These are phyloP conservation scores for Teratosphaeria pseudoeucalypti DNA, from an alignment of 2,329 filamentous ascomycete species.

Conservation along the genomic window DNA sequence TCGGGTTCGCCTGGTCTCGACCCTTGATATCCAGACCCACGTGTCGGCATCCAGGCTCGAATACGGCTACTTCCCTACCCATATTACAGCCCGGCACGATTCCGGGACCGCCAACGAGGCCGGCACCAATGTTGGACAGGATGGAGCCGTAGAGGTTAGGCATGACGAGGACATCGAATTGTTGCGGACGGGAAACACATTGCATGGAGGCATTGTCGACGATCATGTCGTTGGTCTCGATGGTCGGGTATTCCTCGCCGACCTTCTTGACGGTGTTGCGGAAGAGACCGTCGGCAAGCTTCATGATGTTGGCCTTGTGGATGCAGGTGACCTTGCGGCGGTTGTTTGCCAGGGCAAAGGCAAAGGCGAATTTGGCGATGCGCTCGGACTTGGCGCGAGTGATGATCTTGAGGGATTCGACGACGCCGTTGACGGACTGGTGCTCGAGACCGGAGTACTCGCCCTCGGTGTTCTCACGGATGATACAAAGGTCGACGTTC, in stretches of 20 bases:
- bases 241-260: slow-evolving; percentile 87
- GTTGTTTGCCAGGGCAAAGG: slow-evolving; percentile 96
- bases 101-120: slow-evolving; percentile 90
- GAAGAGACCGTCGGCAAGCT: slow-evolving; percentile 97
- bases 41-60: slow-evolving; percentile 98
- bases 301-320: slow-evolving; percentile 99
- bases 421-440: slow-evolving; percentile 90
- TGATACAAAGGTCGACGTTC: slow-evolving; percentile 96
- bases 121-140: slow-evolving; percentile 95
- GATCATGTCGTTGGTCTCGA: slow-evolving; percentile 98
- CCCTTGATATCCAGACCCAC: slow-evolving; percentile 99
- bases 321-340: slow-evolving; percentile 99
- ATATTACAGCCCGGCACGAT: slow-evolving; percentile 99
- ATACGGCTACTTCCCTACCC: slow-evolving; percentile 95
- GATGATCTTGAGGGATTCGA: slow-evolving; percentile 99
- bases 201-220: slow-evolving; percentile 99
- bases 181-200: slow-evolving; percentile 88
- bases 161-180: slow-evolving; percentile 99
- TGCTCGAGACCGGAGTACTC: slow-evolving; percentile 99
- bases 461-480: slow-evolving; percentile 99
- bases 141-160: slow-evolving; percentile 98
- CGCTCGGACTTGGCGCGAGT: slow-evolving; percentile 98
- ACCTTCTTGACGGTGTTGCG: slow-evolving; percentile 91
- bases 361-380: slow-evolving; percentile 97
- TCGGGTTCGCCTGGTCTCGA: slow-evolving; percentile 98